Evolutionary conservation across 129 eudicot species (phyloP).

Genomic region (Smallanthus sonchifolius): DNA sequence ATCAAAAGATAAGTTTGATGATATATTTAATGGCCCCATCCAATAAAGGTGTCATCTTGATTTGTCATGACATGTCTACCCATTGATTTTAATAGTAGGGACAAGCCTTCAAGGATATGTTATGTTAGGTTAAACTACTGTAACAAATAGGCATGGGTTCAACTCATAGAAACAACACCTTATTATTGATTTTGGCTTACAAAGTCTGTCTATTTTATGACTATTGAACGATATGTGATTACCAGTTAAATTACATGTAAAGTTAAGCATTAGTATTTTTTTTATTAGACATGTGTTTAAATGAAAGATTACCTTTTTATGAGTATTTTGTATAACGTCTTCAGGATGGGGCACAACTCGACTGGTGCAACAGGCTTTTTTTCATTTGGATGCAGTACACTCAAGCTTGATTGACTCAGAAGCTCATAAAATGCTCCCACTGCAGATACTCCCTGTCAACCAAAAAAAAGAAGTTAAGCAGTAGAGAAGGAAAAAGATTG

Average conservation of each 20-base stretch:
- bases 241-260: neutral
- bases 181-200: neutral
- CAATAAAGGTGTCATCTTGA: neutral
- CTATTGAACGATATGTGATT: neutral
- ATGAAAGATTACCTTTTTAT: conserved; percentile 51
- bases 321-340: conserved; percentile 75
- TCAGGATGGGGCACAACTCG: conserved; percentile 83
- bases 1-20: neutral
- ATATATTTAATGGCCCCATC: neutral
- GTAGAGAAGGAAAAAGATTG: neutral
- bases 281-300: neutral
- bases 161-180: neutral
- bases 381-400: conserved; percentile 66
- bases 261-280: neutral
- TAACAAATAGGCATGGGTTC: neutral
- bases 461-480: neutral
- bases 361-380: conserved; percentile 89
- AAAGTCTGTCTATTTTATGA: neutral
- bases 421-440: conserved; percentile 81
- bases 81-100: neutral
- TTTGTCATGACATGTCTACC: neutral
- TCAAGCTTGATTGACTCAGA: conserved; percentile 73
- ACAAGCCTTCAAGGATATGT: neutral
- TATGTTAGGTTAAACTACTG: neutral
- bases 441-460: conserved; percentile 66